phyloP scores from a whole-genome alignment of 768 basidiomycete species.

The Termitomyces sp. region DNA sequence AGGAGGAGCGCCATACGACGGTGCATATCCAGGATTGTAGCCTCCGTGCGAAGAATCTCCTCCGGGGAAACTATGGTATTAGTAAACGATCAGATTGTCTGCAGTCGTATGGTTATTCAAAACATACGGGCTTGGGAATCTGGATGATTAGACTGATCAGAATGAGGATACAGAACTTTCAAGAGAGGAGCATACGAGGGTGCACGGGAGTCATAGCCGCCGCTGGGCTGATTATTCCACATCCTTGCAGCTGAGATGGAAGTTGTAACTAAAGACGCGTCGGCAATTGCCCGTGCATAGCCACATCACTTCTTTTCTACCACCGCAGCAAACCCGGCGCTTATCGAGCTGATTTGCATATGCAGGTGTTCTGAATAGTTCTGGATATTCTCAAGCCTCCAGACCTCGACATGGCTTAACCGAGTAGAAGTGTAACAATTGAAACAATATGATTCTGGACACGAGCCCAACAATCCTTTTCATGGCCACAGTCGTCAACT shows the following conservation, averaged over 20 bases:
- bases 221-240: slow-evolving; percentile 19
- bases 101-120: slow-evolving; percentile 1
- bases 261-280: slow-evolving; percentile 20
- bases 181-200: slow-evolving; percentile 10
- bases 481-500: neutral
- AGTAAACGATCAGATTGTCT: neutral
- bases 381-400: no score
- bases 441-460: neutral
- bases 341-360: no score
- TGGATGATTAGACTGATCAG: slow-evolving; percentile 1
- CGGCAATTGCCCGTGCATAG: neutral
- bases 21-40: slow-evolving; percentile 39
- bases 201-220: slow-evolving; percentile 3
- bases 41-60: slow-evolving; percentile 4
- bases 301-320: no score
- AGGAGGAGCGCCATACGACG: slow-evolving; percentile 26
- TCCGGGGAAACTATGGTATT: neutral
- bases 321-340: no score
- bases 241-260: slow-evolving; percentile 7
- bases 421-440: no score
- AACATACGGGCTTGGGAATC: slow-evolving; percentile 16
- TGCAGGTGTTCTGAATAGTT: no score
- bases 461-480: neutral
- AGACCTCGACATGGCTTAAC: no score
- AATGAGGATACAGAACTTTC: neutral